Percentiles rank a stretch among this genome's conserved stretches.
phyloP scores from a whole-genome alignment of 2,329 filamentous ascomycete genomes.

The Trichoderma sp. region DNA sequence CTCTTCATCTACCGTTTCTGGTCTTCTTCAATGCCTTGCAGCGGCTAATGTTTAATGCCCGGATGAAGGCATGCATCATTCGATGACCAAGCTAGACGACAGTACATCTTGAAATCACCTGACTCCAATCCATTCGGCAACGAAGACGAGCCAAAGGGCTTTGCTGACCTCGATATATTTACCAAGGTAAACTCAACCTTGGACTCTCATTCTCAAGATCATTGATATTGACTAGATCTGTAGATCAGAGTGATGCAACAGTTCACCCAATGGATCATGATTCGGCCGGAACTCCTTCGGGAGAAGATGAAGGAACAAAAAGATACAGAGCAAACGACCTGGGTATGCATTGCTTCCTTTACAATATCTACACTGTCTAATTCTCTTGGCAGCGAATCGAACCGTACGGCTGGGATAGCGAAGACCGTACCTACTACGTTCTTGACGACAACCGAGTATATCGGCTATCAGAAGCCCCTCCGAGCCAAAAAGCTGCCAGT shows the following conservation, averaged over 20 bases:
- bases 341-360: conserved; percentile 56
- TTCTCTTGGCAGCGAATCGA: conserved; percentile 60
- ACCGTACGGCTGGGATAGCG: conserved; percentile 81
- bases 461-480: conserved; percentile 72
- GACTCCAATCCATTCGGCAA: conserved; percentile 80
- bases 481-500: conserved; percentile 51
- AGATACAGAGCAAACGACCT: conserved; percentile 75
- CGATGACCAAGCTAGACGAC: conserved; percentile 87
- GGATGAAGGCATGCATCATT: conserved; percentile 72
- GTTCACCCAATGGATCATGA: conserved; percentile 84
- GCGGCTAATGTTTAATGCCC: conserved; percentile 23
- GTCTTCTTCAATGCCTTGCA: background rate
- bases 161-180: conserved; percentile 77
- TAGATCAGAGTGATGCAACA: conserved; percentile 78
- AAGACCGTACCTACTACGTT: conserved; percentile 85
- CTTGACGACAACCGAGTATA: conserved; percentile 94
- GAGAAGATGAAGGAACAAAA: conserved; percentile 81
- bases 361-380: conserved; percentile 23
- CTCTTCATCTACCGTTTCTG: background rate
- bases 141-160: conserved; percentile 68
- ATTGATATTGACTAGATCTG: background rate
- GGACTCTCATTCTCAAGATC: background rate
- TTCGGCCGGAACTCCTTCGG: conserved; percentile 80
- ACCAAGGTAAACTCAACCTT: conserved; percentile 59
- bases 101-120: conserved; percentile 80